Conservation (phyloP, 768 basidiomycete species). For the Lentinus tigrinus region DNA sequence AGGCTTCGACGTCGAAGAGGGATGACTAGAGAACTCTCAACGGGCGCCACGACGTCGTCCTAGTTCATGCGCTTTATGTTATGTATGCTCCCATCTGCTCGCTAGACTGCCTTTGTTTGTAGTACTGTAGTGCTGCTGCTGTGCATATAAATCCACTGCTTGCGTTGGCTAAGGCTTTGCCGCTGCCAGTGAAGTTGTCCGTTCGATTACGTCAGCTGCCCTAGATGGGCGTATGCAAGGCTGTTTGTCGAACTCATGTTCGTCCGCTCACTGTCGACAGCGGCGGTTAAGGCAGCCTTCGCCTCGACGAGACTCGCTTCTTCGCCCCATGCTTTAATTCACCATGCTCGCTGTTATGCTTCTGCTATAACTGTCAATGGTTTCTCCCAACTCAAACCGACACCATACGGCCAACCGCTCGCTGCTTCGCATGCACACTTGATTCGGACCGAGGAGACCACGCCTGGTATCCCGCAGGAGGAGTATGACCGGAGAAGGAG, state of each 20-base stretch:
- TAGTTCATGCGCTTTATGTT: neutral
- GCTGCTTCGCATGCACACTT: constrained; percentile 82
- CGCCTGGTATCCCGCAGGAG: constrained; percentile 71
- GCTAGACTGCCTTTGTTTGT: neutral
- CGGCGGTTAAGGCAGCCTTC: constrained; percentile 8
- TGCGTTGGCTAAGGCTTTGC: no score
- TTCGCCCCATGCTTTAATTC: neutral
- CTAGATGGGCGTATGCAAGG: neutral
- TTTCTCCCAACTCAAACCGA: constrained; percentile 53
- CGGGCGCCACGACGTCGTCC: no score
- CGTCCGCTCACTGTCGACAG: constrained; percentile 13
- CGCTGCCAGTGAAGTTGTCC: no score
- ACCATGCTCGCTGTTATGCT: constrained; percentile 27
- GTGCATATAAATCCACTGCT: neutral
- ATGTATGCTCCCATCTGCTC: neutral
- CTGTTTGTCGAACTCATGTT: constrained; percentile 5
- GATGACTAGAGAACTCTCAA: neutral
- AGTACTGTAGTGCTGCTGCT: neutral
- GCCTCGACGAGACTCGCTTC: neutral
- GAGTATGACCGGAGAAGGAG: constrained; percentile 78
- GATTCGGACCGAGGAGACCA: constrained; percentile 49
- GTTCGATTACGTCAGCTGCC: no score
- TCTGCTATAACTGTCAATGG: constrained; percentile 29
- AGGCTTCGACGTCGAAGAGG: constrained; percentile 2
- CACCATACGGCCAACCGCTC: constrained; percentile 78